Evolutionary conservation across 2,329 filamentous ascomycete genomes (phyloP).

Genomic region (Fusarium zealandicum): DNA sequence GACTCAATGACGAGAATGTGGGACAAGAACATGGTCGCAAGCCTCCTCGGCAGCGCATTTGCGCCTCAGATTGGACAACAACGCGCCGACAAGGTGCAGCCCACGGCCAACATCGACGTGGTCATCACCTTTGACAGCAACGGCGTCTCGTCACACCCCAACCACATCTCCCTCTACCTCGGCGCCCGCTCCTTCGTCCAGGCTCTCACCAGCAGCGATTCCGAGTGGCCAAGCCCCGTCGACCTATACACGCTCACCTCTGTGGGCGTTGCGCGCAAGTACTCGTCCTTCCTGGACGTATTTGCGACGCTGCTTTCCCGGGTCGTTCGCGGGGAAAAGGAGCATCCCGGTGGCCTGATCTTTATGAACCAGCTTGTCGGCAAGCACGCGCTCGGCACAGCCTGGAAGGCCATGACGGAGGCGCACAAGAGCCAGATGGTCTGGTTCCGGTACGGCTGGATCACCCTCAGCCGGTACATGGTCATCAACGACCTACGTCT

Average conservation of each 20-base stretch:
- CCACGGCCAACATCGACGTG: conserved; percentile 71
- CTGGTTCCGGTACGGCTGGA: conserved; percentile 98
- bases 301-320: conserved; percentile 67
- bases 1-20: conserved; percentile 88
- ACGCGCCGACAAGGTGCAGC: conserved; percentile 44
- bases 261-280: conserved; percentile 80
- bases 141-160: conserved; percentile 88
- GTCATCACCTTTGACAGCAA: conserved; percentile 88
- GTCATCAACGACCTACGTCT: conserved; percentile 84
- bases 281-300: conserved; percentile 77
- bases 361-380: conserved; percentile 76
- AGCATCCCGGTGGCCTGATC: conserved; percentile 66
- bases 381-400: conserved; percentile 59
- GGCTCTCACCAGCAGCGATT: conserved; percentile 67
- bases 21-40: conserved; percentile 74
- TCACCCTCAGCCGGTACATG: conserved; percentile 91
- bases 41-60: conserved; percentile 76
- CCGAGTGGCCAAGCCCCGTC: conserved; percentile 75
- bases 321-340: conserved; percentile 47
- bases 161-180: conserved; percentile 88
- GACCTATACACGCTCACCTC: conserved; percentile 85
- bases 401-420: conserved; percentile 85
- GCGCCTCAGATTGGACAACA: conserved; percentile 65
- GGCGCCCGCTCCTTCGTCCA: conserved; percentile 79
- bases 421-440: conserved; percentile 97